These are phyloP conservation scores for Backusella sp. DNA, from an alignment of 192 early-diverging fungal species.

Conservation along the genomic window DNA sequence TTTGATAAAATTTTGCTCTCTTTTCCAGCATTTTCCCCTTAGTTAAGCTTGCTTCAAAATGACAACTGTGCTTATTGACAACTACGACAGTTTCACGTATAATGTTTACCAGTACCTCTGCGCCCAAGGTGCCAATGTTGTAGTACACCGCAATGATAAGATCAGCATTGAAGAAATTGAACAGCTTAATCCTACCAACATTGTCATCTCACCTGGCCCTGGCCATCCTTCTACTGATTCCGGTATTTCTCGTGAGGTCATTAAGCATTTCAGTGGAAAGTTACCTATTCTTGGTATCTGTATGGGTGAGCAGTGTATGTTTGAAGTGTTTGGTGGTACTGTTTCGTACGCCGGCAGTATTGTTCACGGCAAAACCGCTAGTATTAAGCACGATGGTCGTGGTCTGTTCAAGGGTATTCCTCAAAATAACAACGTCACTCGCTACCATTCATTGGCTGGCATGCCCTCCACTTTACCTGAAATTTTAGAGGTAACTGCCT, in stretches of 20 bases:
- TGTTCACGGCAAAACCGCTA: constrained; percentile 93
- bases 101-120: constrained; percentile 97
- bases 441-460: constrained; percentile 97
- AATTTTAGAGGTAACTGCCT: constrained; percentile 83
- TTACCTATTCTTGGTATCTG: constrained; percentile 97
- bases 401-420: constrained; percentile 84
- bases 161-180: constrained; percentile 84
- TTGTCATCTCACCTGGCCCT: constrained; percentile 97
- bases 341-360: constrained; percentile 95
- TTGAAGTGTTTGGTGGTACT: constrained; percentile 90
- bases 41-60: constrained; percentile 24
- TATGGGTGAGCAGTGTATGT: constrained; percentile 98
- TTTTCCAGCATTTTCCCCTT: not conserved
- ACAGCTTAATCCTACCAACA: constrained; percentile 83
- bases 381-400: constrained; percentile 87
- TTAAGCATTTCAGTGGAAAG: constrained; percentile 87
- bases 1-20: not conserved
- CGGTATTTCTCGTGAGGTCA: constrained; percentile 87
- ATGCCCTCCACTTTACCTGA: constrained; percentile 79
- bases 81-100: constrained; percentile 99
- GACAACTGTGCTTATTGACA: constrained; percentile 89
- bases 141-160: constrained; percentile 92
- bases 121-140: constrained; percentile 88
- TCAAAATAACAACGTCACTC: constrained; percentile 85
- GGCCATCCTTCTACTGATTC: constrained; percentile 90